Evolutionary conservation across 2,329 filamentous ascomycete genomes (phyloP), one percentile per base, ranked within the genome.

Genomic region (Harringtonia lauricola): DNA sequence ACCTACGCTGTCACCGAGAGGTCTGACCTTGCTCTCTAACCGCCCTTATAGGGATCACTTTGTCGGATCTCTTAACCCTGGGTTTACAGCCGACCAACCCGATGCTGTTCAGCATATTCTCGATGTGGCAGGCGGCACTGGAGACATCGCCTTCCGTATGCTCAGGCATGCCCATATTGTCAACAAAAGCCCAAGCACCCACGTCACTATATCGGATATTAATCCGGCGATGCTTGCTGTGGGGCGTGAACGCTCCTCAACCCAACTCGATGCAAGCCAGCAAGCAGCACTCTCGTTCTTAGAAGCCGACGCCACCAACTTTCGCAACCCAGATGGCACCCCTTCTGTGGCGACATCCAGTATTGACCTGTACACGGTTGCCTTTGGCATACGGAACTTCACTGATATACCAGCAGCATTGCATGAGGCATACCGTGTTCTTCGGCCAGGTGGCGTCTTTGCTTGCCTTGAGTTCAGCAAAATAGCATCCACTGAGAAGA

Each of bases 351-450:
- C 81, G 3, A 70, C 77, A 54, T 71, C 74, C 57, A 83, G 75
- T n/a, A 72, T 96, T 44, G 92, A 98, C 61, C 72, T 98, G 6
- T 98, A 98, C 68, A 98, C 92, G 0, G 92, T 98, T 3, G 88
- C 90, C 0, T 98, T 98, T 57, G 92, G 92, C 28, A 96, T 98
- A 59, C 77, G 92, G 41, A 98, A 98, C 65, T 98, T 98, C 66
- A 92, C 86, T 44, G 81, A 95, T 65, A 94, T 95, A 59, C 81
- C 85, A 39, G 75, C 76, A 1, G 94, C 90, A 0, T 66, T 98
- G 45, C 67, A 72, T 30, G 89, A 96, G 60, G 92, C 92, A 0
- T 81, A 81, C 64, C 79, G 92, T 8, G 87, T 96, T 2, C 72
- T 98, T 26, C 92, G 89, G 64, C 94, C 94, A 0, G 92, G 92